A percentile compares a stretch with the other conserved stretches of the same genome.
Conservation (phyloP, 257 asterid species). For the Solanum clarkiae region DNA sequence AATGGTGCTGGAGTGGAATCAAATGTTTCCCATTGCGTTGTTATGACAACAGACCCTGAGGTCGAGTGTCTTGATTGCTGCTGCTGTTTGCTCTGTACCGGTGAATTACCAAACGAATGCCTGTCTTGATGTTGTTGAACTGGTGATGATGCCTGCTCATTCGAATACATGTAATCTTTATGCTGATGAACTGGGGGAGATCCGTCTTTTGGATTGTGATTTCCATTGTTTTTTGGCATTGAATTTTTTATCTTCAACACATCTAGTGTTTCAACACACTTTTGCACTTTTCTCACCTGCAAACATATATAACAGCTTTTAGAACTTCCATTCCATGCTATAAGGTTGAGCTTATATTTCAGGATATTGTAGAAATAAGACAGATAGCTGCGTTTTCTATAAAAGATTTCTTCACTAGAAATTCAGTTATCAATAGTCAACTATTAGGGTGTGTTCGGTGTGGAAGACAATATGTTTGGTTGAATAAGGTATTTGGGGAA, state of each 20-base stretch:
- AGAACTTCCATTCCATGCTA: neutral
- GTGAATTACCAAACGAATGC: neutral
- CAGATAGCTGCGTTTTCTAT: neutral
- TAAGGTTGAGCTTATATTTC: neutral
- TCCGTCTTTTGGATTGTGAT: neutral
- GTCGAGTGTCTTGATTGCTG: constrained; percentile 9
- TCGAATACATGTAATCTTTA: neutral
- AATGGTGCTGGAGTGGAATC: constrained; percentile 14
- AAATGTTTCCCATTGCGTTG: constrained; percentile 38
- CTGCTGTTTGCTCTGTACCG: neutral
- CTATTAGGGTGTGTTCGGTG: neutral
- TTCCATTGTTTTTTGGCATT: constrained; percentile 6
- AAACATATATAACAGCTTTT: neutral
- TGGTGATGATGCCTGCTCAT: constrained; percentile 3
- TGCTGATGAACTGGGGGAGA: neutral
- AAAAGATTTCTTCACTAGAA: neutral
- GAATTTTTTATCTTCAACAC: constrained; percentile 24
- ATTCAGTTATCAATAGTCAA: neutral
- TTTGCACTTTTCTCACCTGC: constrained; percentile 30
- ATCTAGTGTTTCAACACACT: constrained; percentile 33
- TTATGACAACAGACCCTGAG: constrained; percentile 28
- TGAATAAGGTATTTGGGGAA: no score
- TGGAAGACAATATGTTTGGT: no score
- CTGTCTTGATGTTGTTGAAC: constrained; percentile 4
- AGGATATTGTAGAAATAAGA: neutral